phyloP scores from a whole-genome alignment of 208 protist genomes.

The Leishmania turanica region DNA sequence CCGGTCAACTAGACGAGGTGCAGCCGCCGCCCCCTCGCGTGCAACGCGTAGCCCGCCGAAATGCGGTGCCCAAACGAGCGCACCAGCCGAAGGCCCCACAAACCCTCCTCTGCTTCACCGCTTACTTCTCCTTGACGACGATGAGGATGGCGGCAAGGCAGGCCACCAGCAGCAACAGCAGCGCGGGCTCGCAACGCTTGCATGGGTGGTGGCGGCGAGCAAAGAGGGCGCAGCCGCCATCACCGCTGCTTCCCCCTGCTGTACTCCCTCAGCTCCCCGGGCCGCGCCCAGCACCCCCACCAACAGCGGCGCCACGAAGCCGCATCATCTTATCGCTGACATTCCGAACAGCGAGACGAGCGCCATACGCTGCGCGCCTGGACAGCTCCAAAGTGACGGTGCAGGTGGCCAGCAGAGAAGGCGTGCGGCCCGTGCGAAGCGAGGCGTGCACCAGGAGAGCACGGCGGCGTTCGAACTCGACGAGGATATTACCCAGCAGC shows the following conservation, averaged over 20 bases:
- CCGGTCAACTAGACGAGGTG: neutral
- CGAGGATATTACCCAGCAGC: neutral
- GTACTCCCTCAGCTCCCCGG: neutral
- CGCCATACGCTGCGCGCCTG: neutral
- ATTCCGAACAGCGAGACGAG: neutral
- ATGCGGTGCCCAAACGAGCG: neutral
- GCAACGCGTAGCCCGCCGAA: neutral
- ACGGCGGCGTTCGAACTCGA: neutral
- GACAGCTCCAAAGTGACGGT: neutral
- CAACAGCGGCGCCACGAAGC: neutral
- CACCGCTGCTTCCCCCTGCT: neutral
- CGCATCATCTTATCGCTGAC: neutral
- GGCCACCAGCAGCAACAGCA: neutral
- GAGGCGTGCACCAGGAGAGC: neutral
- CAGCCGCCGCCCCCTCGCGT: neutral
- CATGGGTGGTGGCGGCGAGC: neutral
- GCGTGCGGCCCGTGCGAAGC: neutral
- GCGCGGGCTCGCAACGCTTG: neutral
- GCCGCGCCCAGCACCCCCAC: neutral
- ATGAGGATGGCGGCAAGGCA: neutral
- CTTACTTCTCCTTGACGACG: conserved; percentile 1
- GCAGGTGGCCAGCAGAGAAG: neutral
- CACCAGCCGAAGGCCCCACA: neutral
- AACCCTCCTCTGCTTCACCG: neutral
- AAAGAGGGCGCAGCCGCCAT: neutral